phyloP scores from a whole-genome alignment of 192 early-diverging fungal species.

The Obelidium mucronatum region DNA sequence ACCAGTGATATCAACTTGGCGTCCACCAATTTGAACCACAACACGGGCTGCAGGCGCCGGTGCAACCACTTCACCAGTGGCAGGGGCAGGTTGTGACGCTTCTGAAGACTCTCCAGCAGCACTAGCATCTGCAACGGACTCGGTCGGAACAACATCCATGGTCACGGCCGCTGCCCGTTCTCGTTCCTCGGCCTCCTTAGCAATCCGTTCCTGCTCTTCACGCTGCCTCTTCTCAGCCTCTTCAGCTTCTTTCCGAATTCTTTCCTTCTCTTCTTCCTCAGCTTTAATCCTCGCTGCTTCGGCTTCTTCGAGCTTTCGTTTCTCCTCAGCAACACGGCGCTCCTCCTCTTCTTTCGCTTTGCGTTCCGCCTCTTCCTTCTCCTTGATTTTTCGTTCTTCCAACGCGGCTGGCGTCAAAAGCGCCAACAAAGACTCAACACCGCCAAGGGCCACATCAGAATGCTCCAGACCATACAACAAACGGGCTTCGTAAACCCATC shows the following conservation, averaged over 20 bases:
- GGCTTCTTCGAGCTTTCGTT: constrained; percentile 36
- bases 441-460: constrained; percentile 63
- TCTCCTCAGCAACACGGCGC: constrained; percentile 45
- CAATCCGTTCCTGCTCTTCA: constrained; percentile 33
- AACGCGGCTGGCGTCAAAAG: constrained; percentile 77
- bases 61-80: constrained; percentile 13
- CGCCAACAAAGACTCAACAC: constrained; percentile 73
- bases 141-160: constrained; percentile 38
- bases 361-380: constrained; percentile 31
- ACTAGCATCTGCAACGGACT: constrained; percentile 25
- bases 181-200: constrained; percentile 20
- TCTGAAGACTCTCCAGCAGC: constrained; percentile 5
- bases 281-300: constrained; percentile 60
- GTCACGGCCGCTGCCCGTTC: constrained; percentile 36
- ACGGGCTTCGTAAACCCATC: constrained; percentile 88
- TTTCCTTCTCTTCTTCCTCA: constrained; percentile 67
- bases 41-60: constrained; percentile 41
- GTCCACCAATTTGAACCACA: constrained; percentile 77
- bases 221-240: not conserved
- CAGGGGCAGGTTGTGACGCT: constrained; percentile 23
- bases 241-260: constrained; percentile 43
- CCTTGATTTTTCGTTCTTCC: constrained; percentile 48
- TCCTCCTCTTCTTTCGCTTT: constrained; percentile 67
- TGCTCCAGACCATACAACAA: constrained; percentile 74
- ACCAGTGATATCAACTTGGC: constrained; percentile 87